Base-by-base conservation (phyloP, 345 rosid species). In the Camelina hispida region DNA sequence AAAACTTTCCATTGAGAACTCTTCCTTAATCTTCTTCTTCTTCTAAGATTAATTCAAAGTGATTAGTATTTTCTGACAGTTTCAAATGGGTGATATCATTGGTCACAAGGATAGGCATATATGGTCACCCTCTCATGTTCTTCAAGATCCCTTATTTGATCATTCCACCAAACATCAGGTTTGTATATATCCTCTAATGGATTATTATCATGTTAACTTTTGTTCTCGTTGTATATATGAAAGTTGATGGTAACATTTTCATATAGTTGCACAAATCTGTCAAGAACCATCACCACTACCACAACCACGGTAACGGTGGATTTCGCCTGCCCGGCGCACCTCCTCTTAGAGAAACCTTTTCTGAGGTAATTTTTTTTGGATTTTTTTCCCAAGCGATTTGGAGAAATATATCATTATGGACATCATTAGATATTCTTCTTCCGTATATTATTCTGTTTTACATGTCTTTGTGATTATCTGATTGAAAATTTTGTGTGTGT, bases 91-190 rank as follows among this genome's bases (percentile, higher is more conserved):
- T 20, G 89, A 84, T 28, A 48, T 81, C 13, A 74, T 79, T 2
- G 81, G 79, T 38, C 81, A 81, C 59, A 84, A 84, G 71, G 85
- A 88, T 78, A 87, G 80, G 70, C 76, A 78, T 22, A 68, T 82
- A 46, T 78, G 87, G 81, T 71, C 74, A 28, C 88, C 93, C 52
- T 86, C 90, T n/a, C 85, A 72, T 56, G 77, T 76, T 76, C 77
- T 79, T 0, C 77, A 84, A 3, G 88, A 88, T 58, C 87, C 88
- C 0, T 40, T 78, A 43, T 76, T 78, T 78, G 81, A 81, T 38
- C 66, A 75, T 72, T 68, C 75, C 62, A 74, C 38, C 18, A 28
- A 38, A 38, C 43, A 23, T 37, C 66, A 75, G 85, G 81, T 77
- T 63, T 61, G 15, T 57, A 12, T 46, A 64, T 46, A 64, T 66